Evolutionary conservation across 169 alveolate genomes (phyloP).

Genomic region (Cryptosporidium ubiquitum): DNA sequence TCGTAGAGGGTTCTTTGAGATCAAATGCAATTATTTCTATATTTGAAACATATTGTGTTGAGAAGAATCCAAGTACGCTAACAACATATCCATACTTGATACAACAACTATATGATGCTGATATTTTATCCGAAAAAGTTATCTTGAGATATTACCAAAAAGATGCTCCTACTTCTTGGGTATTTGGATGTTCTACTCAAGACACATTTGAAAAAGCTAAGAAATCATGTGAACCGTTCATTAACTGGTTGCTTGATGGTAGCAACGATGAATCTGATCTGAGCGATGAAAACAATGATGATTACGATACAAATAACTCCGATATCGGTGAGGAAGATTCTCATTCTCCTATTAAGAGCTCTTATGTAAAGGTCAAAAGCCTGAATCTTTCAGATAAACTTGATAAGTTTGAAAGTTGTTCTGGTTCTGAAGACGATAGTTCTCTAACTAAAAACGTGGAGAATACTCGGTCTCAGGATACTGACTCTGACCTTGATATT

Average conservation of each 20-base stretch:
- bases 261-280: conserved; percentile 79
- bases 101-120: conserved; percentile 84
- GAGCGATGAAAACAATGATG: conserved; percentile 74
- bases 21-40: conserved; percentile 83
- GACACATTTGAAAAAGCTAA: conserved; percentile 80
- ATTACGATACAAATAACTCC: conserved; percentile 68
- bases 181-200: conserved; percentile 62
- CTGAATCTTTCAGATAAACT: conserved; percentile 23
- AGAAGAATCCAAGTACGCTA: conserved; percentile 79
- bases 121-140: conserved; percentile 83
- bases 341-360: conserved; percentile 16
- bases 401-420: not conserved
- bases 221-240: conserved; percentile 85
- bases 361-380: conserved; percentile 56
- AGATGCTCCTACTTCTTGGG: conserved; percentile 63
- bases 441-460: conserved; percentile 28
- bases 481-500: conserved; percentile 69
- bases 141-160: conserved; percentile 76
- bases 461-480: conserved; percentile 20
- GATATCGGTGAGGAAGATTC: conserved; percentile 34
- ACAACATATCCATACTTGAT: conserved; percentile 83
- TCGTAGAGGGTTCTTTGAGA: conserved; percentile 81
- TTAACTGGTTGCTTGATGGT: conserved; percentile 81
- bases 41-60: conserved; percentile 83
- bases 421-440: conserved; percentile 23